Conservation (phyloP, 345 rosid species). For the Populus deltoides region DNA sequence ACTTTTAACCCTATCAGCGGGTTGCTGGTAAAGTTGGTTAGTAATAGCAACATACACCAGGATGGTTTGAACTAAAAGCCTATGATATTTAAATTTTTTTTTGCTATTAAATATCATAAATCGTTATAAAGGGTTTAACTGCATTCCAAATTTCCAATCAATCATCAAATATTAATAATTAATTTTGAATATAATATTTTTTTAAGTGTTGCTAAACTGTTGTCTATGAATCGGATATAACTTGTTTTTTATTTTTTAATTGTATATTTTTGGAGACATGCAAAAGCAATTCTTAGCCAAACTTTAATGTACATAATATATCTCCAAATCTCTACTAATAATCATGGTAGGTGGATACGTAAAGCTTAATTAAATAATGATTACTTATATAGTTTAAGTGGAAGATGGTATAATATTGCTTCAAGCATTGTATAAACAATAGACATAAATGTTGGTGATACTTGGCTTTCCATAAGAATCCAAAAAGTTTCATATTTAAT, state of each 20-base stretch:
- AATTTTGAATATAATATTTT: neutral
- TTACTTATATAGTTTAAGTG: neutral
- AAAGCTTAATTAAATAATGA: neutral
- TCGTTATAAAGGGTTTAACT: too few relatives aligned
- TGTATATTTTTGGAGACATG: conserved; percentile 9
- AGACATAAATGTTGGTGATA: neutral
- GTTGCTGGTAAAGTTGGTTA: too few relatives aligned
- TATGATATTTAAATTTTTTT: too few relatives aligned
- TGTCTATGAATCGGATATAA: neutral
- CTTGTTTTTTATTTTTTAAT: neutral
- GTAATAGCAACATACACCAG: too few relatives aligned
- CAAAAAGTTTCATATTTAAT: too few relatives aligned
- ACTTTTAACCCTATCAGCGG: too few relatives aligned
- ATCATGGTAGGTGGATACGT: conserved; percentile 14
- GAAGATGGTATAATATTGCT: neutral
- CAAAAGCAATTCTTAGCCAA: neutral
- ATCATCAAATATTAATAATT: too few relatives aligned
- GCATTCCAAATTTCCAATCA: too few relatives aligned
- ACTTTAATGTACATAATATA: neutral
- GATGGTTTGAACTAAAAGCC: too few relatives aligned
- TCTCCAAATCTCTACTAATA: conserved; percentile 15
- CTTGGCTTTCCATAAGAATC: too few relatives aligned
- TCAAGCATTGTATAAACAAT: neutral
- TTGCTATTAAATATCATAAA: too few relatives aligned
- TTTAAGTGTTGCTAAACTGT: neutral